These are phyloP conservation scores for Drosera capensis DNA, from an alignment of 148 eudicot genomes.

Conservation along the genomic window DNA sequence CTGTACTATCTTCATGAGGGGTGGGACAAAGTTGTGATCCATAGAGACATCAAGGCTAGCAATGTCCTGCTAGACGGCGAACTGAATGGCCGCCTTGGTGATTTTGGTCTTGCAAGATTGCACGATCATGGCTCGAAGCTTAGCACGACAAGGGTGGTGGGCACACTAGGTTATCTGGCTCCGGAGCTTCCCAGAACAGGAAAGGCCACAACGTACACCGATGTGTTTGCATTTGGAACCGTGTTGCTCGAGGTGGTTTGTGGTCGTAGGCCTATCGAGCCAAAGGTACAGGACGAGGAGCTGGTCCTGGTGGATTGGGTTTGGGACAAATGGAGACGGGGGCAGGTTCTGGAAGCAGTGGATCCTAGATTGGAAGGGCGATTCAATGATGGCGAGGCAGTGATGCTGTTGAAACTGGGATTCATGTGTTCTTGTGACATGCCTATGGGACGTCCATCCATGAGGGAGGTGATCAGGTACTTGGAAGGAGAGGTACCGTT, in stretches of 20 bases:
- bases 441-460: constrained; percentile 19
- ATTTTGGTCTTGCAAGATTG: constrained; percentile 53
- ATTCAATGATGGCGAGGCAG: constrained; percentile 13
- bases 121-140: constrained; percentile 41
- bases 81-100: constrained; percentile 41
- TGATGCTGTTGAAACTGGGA: constrained; percentile 26
- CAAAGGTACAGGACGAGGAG: constrained; percentile 13
- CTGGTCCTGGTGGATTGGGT: constrained; percentile 23
- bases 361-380: constrained; percentile 20
- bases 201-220: constrained; percentile 33
- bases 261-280: constrained; percentile 32
- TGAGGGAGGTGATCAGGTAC: constrained; percentile 19
- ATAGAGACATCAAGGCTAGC: constrained; percentile 51
- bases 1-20: constrained; percentile 10
- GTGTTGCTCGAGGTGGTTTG: constrained; percentile 29
- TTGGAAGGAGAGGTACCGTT: constrained; percentile 3
- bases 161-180: constrained; percentile 47
- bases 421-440: constrained; percentile 18
- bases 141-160: constrained; percentile 33
- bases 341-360: constrained; percentile 9
- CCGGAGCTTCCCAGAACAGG: constrained; percentile 39
- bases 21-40: constrained; percentile 42
- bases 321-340: constrained; percentile 10
- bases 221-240: constrained; percentile 37
- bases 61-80: constrained; percentile 47